phyloP scores from a whole-genome alignment of 129 eudicot genomes.

The Solidago caesia region DNA sequence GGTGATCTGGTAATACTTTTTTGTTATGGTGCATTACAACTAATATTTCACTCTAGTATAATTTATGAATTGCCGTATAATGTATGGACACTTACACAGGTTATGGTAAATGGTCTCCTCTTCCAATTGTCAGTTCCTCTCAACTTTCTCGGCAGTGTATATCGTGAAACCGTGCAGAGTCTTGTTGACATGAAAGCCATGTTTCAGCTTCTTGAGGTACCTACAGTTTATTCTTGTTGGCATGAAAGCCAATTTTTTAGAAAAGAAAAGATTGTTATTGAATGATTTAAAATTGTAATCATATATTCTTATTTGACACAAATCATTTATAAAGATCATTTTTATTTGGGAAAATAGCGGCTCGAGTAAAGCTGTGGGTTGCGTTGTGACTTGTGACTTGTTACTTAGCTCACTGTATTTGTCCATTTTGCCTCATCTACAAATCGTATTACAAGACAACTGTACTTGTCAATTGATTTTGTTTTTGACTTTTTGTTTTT shows the following conservation, averaged over 20 bases:
- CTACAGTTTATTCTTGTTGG: background rate
- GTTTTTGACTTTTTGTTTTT: slow-evolving; percentile 12
- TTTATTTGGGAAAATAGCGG: too few species aligned
- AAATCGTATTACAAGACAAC: too few species aligned
- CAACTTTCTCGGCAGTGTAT: slow-evolving; percentile 96
- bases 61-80: slow-evolving; percentile 7
- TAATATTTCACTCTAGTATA: background rate
- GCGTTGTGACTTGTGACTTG: too few species aligned
- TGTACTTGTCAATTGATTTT: too few species aligned
- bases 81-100: slow-evolving; percentile 39
- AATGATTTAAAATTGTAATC: too few species aligned
- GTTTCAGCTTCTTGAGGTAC: slow-evolving; percentile 97
- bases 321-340: too few species aligned
- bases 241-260: too few species aligned
- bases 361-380: too few species aligned
- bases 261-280: too few species aligned
- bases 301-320: too few species aligned
- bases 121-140: slow-evolving; percentile 98
- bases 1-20: slow-evolving; percentile 81
- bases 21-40: slow-evolving; percentile 5
- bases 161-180: slow-evolving; percentile 93
- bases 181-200: slow-evolving; percentile 93
- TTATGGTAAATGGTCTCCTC: slow-evolving; percentile 96
- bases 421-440: too few species aligned
- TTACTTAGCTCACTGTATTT: too few species aligned